Evolutionary conservation across 495 filamentous ascomycete genomes (phyloP).

Genomic region (Halenospora varia): DNA sequence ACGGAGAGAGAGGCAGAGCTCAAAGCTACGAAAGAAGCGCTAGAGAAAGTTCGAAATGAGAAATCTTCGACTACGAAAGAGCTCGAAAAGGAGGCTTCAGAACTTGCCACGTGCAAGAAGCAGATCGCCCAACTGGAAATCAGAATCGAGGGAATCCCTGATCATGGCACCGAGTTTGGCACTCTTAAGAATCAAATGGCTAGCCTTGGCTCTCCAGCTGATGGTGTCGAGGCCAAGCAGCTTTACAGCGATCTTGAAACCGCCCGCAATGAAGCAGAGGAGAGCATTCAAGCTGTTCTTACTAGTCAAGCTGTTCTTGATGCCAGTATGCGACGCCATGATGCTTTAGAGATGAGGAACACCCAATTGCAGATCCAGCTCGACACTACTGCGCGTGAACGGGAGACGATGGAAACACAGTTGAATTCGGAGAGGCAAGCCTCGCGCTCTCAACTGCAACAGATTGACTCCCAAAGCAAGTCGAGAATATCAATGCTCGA

Average conservation of each 20-base stretch:
- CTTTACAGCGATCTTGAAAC: constrained; percentile 4
- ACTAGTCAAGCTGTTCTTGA: constrained; percentile 4
- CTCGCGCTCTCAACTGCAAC: not conserved
- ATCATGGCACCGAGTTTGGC: no score
- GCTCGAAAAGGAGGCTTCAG: constrained; percentile 16
- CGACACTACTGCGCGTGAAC: not conserved
- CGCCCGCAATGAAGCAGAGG: not conserved
- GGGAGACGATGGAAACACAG: not conserved
- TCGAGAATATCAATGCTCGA: not conserved
- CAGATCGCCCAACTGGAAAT: no score
- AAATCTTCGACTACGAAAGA: not conserved
- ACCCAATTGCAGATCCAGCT: not conserved
- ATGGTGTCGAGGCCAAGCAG: constrained; percentile 10
- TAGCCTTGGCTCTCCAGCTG: no score
- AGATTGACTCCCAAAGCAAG: not conserved
- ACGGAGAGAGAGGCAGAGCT: constrained; percentile 10
- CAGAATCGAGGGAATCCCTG: no score
- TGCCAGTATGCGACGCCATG: not conserved
- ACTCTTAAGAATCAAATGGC: constrained; percentile 11
- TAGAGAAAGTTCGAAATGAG: constrained; percentile 15
- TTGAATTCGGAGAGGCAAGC: not conserved
- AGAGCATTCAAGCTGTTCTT: not conserved
- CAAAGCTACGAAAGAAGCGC: constrained; percentile 1
- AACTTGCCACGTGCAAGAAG: no score
- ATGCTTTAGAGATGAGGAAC: not conserved